A percentile compares a stretch with the other conserved stretches of the same genome.
phyloP scores from a whole-genome alignment of 768 basidiomycete species.

The Naganishia onofrii region DNA sequence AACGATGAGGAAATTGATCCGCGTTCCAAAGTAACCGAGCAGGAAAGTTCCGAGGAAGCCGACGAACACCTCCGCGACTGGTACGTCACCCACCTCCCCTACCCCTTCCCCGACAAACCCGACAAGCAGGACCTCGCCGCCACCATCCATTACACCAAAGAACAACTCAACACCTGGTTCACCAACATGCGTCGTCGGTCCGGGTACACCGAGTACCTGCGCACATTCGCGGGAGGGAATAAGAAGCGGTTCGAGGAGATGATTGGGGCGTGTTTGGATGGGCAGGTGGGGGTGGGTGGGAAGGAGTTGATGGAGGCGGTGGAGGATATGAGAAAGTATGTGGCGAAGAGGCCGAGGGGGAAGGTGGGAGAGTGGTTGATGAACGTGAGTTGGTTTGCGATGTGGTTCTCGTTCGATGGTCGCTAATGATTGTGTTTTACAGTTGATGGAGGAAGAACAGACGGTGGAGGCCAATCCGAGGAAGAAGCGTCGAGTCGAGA shows the following conservation, averaged over 20 bases:
- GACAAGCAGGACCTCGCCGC: constrained; percentile 26
- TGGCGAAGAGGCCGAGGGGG: constrained; percentile 15
- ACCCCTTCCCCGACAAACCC: constrained; percentile 36
- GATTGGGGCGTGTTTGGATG: background rate
- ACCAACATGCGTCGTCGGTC: constrained; percentile 41
- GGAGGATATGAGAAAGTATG: constrained; percentile 21
- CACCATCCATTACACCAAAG: constrained; percentile 10
- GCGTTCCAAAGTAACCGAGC: too few species aligned
- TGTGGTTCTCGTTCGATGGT: background rate
- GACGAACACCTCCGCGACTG: constrained; percentile 29
- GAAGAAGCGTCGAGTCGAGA: constrained; percentile 10
- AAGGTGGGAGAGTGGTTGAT: constrained; percentile 30
- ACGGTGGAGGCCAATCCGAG: background rate
- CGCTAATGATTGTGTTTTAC: background rate
- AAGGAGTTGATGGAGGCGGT: constrained; percentile 27
- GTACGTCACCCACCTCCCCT: constrained; percentile 35
- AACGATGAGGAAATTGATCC: too few species aligned
- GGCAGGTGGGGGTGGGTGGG: constrained; percentile 5
- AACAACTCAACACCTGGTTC: constrained; percentile 39
- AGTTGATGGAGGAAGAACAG: constrained; percentile 9
- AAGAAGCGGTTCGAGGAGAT: constrained; percentile 15
- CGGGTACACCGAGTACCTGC: constrained; percentile 33
- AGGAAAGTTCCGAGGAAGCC: background rate
- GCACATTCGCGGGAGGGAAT: constrained; percentile 1
- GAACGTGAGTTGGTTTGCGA: constrained; percentile 22